Base-by-base conservation (phyloP, 495 filamentous ascomycete species). In the Podospora comata region DNA sequence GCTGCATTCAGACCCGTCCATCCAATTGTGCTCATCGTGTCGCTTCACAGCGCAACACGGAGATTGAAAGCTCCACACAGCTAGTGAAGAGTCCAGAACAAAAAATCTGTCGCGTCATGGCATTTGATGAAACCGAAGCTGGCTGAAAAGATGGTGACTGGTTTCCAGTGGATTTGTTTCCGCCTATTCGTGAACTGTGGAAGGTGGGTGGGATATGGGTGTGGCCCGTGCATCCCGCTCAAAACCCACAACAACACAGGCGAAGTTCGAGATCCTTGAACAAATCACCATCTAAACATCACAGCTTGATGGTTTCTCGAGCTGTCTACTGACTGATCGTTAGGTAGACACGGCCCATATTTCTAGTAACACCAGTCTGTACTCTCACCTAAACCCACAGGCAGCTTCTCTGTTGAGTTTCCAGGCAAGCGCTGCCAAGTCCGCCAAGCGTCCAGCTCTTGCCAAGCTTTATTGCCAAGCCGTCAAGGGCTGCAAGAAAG, bases 381-480 rank as follows among this genome's bases (percentile, higher is more conserved):
- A 48, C 15, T 48, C 15, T 48, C 13, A 48, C 39, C 39, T 11
- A 48, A 48, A 2, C 7, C 39, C 7, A 13, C 39, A 16, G 39
- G 15, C 5, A 11, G 15, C 39, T 16, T 11, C 39, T 48, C 39
- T 32, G 30, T 3, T 32, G 39, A 48, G 39, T 18, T 48, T 11
- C 9, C 39, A 48, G 39, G 15, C 39, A 48, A 48, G 39, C 39
- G 39, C 39, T 30, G 64, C 69, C 69, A 71, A 67, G 69, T 39
- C 59, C 19, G 69, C 71, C 72, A 74, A 74, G 72, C 60, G 62
- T 66, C 68, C 20, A 65, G 44, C 62, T 48, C 61, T 48, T 59
- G 57, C 65, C 67, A 74, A 72, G 72, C 60, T 61, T 70, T 63
- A 39, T 39, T 70, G 77, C 76, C 76, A 79, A 79, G 77, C 62